These are phyloP conservation scores for Zizania palustris DNA, from an alignment of 202 grass and related monocot species.

Conservation along the genomic window DNA sequence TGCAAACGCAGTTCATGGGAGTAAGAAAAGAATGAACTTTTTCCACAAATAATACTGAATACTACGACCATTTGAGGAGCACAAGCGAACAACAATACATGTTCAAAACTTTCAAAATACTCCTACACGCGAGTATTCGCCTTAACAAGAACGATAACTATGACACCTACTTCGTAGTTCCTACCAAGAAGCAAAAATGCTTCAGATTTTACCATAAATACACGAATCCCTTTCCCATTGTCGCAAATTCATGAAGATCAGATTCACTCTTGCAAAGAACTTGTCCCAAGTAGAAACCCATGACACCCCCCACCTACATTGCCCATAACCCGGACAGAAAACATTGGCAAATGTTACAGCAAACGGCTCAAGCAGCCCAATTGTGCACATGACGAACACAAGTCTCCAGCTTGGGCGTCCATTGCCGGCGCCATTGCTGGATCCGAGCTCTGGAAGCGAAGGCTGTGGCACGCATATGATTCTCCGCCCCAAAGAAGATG, in stretches of 20 bases:
- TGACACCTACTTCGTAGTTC: background rate
- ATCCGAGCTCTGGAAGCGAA: background rate
- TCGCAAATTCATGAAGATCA: background rate
- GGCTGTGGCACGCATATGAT: background rate
- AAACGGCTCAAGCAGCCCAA: background rate
- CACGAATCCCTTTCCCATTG: background rate
- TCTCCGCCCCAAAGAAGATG: background rate
- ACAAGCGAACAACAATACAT: background rate
- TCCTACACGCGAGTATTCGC: background rate
- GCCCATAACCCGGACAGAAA: too few relatives aligned
- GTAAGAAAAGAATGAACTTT: background rate
- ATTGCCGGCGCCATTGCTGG: background rate
- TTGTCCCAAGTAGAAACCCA: background rate
- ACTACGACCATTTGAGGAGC: background rate
- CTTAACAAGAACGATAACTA: background rate
- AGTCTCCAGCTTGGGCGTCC: background rate
- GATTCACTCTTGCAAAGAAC: background rate
- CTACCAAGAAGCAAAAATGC: background rate
- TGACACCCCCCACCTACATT: background rate
- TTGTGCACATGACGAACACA: background rate
- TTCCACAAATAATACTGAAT: background rate
- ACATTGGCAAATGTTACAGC: background rate
- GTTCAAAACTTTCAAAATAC: background rate
- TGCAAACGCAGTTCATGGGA: conserved; percentile 4
- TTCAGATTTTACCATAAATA: background rate